These are phyloP conservation scores for Rhazya stricta DNA, from an alignment of 257 asterid genomes.

Conservation along the genomic window DNA sequence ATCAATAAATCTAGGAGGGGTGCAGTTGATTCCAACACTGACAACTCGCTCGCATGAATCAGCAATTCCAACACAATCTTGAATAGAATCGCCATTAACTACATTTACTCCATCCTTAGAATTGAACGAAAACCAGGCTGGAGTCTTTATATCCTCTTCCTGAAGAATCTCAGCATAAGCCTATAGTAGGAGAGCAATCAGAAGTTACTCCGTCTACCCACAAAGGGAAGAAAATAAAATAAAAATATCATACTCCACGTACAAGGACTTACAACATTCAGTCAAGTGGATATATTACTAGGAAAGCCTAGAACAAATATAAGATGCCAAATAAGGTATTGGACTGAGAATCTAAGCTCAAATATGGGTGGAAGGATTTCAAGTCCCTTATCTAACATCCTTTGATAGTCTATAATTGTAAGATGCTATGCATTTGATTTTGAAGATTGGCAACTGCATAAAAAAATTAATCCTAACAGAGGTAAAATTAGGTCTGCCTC, in stretches of 20 bases:
- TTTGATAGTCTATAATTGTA: background rate
- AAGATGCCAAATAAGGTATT: background rate
- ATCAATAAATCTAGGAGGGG: conserved; percentile 66
- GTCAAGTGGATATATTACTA: background rate
- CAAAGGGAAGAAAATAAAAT: background rate
- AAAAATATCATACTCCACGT: background rate
- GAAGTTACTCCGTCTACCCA: background rate
- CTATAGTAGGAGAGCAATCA: conserved; percentile 18
- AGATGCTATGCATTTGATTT: background rate
- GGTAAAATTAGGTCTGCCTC: background rate
- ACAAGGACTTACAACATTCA: background rate
- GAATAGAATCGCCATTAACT: conserved; percentile 54
- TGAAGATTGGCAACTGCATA: background rate
- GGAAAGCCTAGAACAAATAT: background rate
- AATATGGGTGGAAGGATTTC: background rate
- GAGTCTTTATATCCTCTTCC: conserved; percentile 48
- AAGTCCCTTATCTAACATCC: background rate
- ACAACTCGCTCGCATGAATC: conserved; percentile 50
- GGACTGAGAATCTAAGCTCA: background rate
- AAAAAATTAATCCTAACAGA: background rate
- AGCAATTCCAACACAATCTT: conserved; percentile 59
- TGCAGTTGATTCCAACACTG: conserved; percentile 74
- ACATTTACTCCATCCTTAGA: conserved; percentile 59
- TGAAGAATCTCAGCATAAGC: conserved; percentile 72
- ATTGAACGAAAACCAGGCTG: conserved; percentile 75